Conservation (phyloP, 495 filamentous ascomycete genomes). For the Aspergillus heteromorphus region DNA sequence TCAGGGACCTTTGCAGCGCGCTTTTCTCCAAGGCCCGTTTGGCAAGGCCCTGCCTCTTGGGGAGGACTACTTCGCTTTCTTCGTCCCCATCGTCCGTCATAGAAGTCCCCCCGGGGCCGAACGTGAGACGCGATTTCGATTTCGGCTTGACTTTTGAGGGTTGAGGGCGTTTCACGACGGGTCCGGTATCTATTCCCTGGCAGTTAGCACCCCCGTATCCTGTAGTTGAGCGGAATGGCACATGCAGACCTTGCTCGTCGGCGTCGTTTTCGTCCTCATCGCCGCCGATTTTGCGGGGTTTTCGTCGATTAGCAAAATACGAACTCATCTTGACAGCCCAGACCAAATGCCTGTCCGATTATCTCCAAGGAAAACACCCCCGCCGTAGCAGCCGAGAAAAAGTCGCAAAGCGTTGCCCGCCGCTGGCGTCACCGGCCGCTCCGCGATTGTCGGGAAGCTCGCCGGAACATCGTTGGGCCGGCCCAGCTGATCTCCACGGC, state of each 20-base stretch:
- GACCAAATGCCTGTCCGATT: neutral
- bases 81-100: slow-evolving; percentile 50
- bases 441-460: slow-evolving; percentile 15
- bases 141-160: slow-evolving; percentile 57
- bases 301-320: slow-evolving; percentile 61
- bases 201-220: slow-evolving; percentile 3
- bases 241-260: slow-evolving; percentile 28
- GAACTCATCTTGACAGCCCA: slow-evolving; percentile 49
- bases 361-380: neutral
- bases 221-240: neutral
- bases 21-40: slow-evolving; percentile 68
- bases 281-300: slow-evolving; percentile 67
- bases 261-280: slow-evolving; percentile 57
- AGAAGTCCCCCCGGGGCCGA: slow-evolving; percentile 58
- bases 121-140: slow-evolving; percentile 66
- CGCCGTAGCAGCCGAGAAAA: neutral
- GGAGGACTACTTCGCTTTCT: slow-evolving; percentile 53
- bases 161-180: slow-evolving; percentile 38
- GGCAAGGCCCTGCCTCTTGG: slow-evolving; percentile 66
- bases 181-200: slow-evolving; percentile 22
- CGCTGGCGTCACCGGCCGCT: neutral
- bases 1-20: slow-evolving; percentile 49
- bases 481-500: slow-evolving; percentile 26
- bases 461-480: slow-evolving; percentile 35
- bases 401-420: neutral